Conservation (phyloP, 257 asterid species). For the Solanum corneliomulleri region DNA sequence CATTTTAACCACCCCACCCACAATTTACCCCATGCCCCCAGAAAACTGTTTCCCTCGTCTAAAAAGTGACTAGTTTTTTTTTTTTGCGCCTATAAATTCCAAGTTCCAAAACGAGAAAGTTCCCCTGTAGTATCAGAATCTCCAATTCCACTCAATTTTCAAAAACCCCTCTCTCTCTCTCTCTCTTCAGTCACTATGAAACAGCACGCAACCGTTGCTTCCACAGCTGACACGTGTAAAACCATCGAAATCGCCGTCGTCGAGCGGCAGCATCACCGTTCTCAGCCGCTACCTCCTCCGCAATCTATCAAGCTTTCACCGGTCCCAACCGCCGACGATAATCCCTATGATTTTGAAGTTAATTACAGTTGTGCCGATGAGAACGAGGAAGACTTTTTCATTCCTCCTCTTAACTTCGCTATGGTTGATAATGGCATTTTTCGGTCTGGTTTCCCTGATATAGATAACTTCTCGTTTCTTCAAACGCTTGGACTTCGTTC, state of each 20-base stretch:
- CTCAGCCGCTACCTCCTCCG: background rate
- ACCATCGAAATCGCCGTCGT: conserved; percentile 19
- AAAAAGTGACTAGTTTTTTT: background rate
- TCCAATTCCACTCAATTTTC: background rate
- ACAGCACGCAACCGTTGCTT: background rate
- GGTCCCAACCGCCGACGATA: background rate
- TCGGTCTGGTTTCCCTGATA: conserved; percentile 70
- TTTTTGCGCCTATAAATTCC: background rate
- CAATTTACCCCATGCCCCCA: background rate
- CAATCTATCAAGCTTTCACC: conserved; percentile 13
- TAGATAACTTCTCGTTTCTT: conserved; percentile 56
- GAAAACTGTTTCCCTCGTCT: background rate
- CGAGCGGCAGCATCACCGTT: conserved; percentile 3
- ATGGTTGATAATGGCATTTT: conserved; percentile 67
- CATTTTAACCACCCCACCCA: background rate
- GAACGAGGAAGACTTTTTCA: conserved; percentile 27
- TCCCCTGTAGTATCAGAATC: background rate
- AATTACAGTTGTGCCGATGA: background rate
- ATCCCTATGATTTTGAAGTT: conserved; percentile 13
- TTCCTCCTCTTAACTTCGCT: conserved; percentile 74
- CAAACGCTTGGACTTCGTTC: conserved; percentile 64
- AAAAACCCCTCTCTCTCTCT: background rate
- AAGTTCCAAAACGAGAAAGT: background rate
- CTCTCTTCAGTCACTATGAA: background rate
- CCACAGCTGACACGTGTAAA: conserved; percentile 22